Conservation (phyloP, 306 rosid species). For the Lathyrus tuberosus region DNA sequence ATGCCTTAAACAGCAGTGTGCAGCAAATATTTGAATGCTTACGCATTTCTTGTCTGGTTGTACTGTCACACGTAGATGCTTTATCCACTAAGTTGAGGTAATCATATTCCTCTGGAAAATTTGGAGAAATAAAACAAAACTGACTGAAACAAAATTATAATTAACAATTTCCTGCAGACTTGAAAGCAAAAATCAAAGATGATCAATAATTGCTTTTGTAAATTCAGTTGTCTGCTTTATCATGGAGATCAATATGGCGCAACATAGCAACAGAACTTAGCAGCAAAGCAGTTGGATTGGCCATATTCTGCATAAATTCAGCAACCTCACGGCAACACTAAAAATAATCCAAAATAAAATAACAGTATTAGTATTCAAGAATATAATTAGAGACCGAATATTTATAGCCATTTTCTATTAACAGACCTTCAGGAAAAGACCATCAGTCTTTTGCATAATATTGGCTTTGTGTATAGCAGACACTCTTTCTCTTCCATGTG, state of each 20-base stretch:
- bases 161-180: conserved; percentile 39
- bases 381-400: no score
- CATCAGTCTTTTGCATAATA: no score
- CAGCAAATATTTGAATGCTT: no score
- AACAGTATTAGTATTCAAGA: conserved; percentile 6
- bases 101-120: no score
- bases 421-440: no score
- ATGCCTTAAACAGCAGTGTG: conserved; percentile 24
- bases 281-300: conserved; percentile 94
- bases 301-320: conserved; percentile 74
- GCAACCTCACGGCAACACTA: conserved; percentile 99
- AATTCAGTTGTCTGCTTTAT: conserved; percentile 77
- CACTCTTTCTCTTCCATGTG: conserved; percentile 90
- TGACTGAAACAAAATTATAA: conserved; percentile 41
- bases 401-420: no score
- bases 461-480: conserved; percentile 99
- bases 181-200: conserved; percentile 63
- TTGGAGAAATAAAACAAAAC: conserved; percentile 36
- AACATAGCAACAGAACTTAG: conserved; percentile 85
- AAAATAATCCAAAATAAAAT: conserved; percentile 36
- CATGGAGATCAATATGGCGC: conserved; percentile 79
- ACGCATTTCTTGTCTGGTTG: no score
- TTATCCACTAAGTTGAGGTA: no score
- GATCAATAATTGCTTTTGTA: conserved; percentile 76
- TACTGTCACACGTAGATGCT: no score